Percentiles rank a stretch among this genome's conserved stretches.
Conservation (phyloP, 2,329 filamentous ascomycete genomes). For the Epicoccum nigrum region DNA sequence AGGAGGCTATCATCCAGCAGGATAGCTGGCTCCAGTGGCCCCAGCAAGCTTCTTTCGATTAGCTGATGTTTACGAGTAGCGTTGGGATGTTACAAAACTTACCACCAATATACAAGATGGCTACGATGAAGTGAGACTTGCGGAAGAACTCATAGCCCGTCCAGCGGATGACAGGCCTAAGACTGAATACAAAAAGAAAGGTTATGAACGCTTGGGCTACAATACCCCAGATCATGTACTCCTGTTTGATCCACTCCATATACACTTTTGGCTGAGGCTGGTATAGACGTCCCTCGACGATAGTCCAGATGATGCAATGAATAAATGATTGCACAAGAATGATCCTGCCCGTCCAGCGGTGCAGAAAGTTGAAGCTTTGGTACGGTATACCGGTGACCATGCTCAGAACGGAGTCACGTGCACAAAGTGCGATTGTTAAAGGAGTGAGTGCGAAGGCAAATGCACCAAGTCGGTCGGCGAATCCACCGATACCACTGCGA, state of each 20-base stretch:
- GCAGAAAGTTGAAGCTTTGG: constrained; percentile 72
- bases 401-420: constrained; percentile 70
- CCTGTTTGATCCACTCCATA: constrained; percentile 62
- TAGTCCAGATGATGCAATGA: constrained; percentile 72
- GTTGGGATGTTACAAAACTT: background rate
- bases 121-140: constrained; percentile 73
- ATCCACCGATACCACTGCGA: constrained; percentile 68
- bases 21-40: constrained; percentile 72
- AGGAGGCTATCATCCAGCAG: constrained; percentile 71
- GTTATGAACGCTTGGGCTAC: constrained; percentile 69
- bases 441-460: constrained; percentile 75
- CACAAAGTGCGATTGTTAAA: constrained; percentile 67
- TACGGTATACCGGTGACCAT: constrained; percentile 73
- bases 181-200: constrained; percentile 65
- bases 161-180: constrained; percentile 61
- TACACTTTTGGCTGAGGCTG: constrained; percentile 70
- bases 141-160: constrained; percentile 79
- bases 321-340: constrained; percentile 71
- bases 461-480: constrained; percentile 69
- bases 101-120: constrained; percentile 70
- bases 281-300: constrained; percentile 70
- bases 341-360: constrained; percentile 75
- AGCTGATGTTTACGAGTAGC: background rate
- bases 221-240: constrained; percentile 74
- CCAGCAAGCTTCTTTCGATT: constrained; percentile 61